These are phyloP conservation scores for Liquidambar formosana DNA, from an alignment of 164 flowering plant species.

Conservation along the genomic window DNA sequence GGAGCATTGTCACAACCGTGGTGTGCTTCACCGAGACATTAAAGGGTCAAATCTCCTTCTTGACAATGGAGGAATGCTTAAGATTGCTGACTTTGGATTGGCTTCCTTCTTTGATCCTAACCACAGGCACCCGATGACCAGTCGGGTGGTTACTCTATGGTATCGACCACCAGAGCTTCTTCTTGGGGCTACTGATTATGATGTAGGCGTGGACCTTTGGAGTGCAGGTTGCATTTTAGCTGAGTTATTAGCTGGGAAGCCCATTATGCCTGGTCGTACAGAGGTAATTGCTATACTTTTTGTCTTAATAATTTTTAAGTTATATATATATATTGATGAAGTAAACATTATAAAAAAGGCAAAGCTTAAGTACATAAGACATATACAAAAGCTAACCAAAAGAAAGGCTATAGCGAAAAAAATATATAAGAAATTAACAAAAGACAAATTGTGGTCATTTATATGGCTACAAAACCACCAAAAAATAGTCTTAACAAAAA, in stretches of 20 bases:
- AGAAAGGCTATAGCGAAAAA: too few species aligned
- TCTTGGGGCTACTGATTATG: constrained; percentile 60
- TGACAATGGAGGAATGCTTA: constrained; percentile 49
- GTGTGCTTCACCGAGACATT: constrained; percentile 63
- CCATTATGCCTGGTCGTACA: constrained; percentile 65
- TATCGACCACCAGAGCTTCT: constrained; percentile 63
- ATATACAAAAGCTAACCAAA: too few species aligned
- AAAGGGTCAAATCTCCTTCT: constrained; percentile 66
- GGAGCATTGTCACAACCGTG: constrained; percentile 56
- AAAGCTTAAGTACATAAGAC: too few species aligned
- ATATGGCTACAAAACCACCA: too few species aligned
- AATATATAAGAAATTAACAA: too few species aligned
- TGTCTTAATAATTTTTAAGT: background rate
- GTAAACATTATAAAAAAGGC: too few species aligned
- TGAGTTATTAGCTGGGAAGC: constrained; percentile 57
- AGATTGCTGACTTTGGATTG: constrained; percentile 65
- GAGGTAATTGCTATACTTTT: constrained; percentile 34
- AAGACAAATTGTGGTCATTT: too few species aligned
- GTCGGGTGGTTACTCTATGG: constrained; percentile 68
- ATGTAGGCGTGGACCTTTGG: constrained; percentile 59
- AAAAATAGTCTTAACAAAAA: too few species aligned
- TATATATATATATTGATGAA: too few species aligned
- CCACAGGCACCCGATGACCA: constrained; percentile 53
- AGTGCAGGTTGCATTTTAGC: constrained; percentile 67
- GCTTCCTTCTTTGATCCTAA: constrained; percentile 49